phyloP scores from a whole-genome alignment of 1,284 basidiomycete genomes.

The Porodaedalea pini region DNA sequence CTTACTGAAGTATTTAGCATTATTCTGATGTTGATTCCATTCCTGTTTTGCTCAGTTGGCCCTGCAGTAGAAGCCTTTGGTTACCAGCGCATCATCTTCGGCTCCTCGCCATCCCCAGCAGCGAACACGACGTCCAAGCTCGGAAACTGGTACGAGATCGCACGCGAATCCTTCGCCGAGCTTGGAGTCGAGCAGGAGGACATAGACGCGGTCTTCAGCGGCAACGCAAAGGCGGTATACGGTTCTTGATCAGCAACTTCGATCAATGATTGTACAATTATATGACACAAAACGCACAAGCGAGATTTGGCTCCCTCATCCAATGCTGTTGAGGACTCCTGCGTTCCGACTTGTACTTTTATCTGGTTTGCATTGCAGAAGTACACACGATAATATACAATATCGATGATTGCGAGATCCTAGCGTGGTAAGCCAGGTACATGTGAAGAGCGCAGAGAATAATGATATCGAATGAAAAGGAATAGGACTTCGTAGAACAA shows the following conservation, averaged over 20 bases:
- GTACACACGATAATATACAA: neutral
- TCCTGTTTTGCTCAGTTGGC: constrained; percentile 46
- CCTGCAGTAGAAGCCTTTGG: constrained; percentile 70
- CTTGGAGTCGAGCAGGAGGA: constrained; percentile 76
- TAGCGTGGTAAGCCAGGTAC: neutral
- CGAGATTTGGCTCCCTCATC: too few species aligned
- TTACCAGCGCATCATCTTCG: constrained; percentile 54
- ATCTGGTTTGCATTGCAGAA: neutral
- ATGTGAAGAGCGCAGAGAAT: neutral
- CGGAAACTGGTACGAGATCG: constrained; percentile 78
- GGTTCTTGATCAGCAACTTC: constrained; percentile 26
- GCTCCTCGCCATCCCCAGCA: constrained; percentile 44
- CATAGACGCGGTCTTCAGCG: constrained; percentile 68
- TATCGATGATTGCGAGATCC: neutral
- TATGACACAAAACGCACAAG: too few species aligned
- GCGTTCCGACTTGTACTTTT: neutral
- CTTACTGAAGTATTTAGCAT: neutral
- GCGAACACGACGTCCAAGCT: constrained; percentile 46
- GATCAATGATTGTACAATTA: too few species aligned
- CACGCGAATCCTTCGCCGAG: constrained; percentile 78
- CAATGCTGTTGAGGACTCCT: neutral
- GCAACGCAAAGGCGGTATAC: constrained; percentile 66
- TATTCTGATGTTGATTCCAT: neutral
- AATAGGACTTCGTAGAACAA: constrained; percentile 7
- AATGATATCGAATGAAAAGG: neutral